Percentiles rank a stretch among this genome's conserved stretches.
Evolutionary conservation across 1,139 yeast genomes (phyloP).

Genomic region (Nakaseomyces delphensis): DNA sequence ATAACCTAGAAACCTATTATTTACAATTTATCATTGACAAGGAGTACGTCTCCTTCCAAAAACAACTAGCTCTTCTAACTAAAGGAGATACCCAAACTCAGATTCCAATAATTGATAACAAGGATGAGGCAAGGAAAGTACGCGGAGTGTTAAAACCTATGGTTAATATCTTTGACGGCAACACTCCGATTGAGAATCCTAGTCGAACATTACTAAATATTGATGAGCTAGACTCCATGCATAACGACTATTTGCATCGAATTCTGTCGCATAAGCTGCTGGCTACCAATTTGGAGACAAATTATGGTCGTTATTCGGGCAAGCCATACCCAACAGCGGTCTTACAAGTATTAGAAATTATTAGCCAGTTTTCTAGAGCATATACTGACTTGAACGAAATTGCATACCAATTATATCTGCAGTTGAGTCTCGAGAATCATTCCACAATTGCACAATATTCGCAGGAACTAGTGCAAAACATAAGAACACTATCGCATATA

Average conservation of each 20-base stretch:
- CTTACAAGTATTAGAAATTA: constrained; percentile 18
- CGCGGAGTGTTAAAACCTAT: constrained; percentile 20
- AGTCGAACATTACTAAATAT: constrained; percentile 14
- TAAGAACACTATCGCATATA: constrained; percentile 15
- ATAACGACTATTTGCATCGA: constrained; percentile 18
- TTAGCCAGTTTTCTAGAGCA: constrained; percentile 19
- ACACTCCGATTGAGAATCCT: not conserved
- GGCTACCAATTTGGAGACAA: constrained; percentile 15
- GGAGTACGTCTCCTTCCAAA: constrained; percentile 33
- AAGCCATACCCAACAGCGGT: constrained; percentile 26
- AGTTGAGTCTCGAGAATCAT: constrained; percentile 21
- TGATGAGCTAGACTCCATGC: constrained; percentile 23
- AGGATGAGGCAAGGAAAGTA: not conserved
- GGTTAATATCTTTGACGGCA: constrained; percentile 3
- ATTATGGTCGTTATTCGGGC: constrained; percentile 20
- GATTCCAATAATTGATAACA: not conserved
- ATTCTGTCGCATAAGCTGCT: constrained; percentile 24
- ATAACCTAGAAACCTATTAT: constrained; percentile 21
- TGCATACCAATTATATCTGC: constrained; percentile 24
- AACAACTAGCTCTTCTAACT: constrained; percentile 6
- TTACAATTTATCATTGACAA: constrained; percentile 28
- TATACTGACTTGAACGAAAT: constrained; percentile 23
- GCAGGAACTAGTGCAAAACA: constrained; percentile 16
- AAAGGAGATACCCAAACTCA: not conserved
- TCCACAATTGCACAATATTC: constrained; percentile 15